Evolutionary conservation across 1,284 basidiomycete genomes (phyloP), one percentile per base, ranked within the genome.

Genomic region (Ganoderma boninense): DNA sequence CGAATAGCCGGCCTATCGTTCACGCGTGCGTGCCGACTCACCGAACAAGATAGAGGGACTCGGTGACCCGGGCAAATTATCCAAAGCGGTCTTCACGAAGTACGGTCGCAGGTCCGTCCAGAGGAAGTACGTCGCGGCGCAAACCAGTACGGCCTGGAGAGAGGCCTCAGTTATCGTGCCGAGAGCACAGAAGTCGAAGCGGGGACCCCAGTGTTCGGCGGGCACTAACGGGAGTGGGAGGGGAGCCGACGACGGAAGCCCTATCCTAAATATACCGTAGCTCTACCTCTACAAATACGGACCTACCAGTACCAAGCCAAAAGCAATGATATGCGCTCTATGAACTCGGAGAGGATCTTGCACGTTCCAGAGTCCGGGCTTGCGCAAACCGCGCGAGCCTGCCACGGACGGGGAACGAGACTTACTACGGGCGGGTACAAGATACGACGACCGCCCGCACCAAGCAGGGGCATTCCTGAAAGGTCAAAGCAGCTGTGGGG

Each of bases 1-100:
- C 14, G 59, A 13, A 61, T 11, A 18, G 11, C 29, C 18, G 18
- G 1, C 29, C 5, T 23, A 10, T 7, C 23, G 44, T 8, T 10
- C 38, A n/a, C 11, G 20, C 35, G 11, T 40, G 60, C 4, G 20
- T 4, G 20, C 40, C 26, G 23, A 56, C 70, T 57, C 20, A 74
- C 73, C 73, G 20, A 70, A 70, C 2, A 70, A 14, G 32, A 70
- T 66, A 1, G 73, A 74, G 26, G 64, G 59, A 23, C 63, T 70
- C 1, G 65, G 60, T 14, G 73, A 70, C 1, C 73, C 73, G 1
- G 70, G 73, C 0, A 74, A 42, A 42, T 72, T 70, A 38, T 72
- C 70, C 20, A 74, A 38, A 2, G 67, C 40, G 20, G 40, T 67
- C 46, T 62, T 63, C 26, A 59, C 52, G 23, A 72, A 29, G 1